Base-by-base conservation (phyloP, 805 yeast genomes). In the Starmera dryadoides region DNA sequence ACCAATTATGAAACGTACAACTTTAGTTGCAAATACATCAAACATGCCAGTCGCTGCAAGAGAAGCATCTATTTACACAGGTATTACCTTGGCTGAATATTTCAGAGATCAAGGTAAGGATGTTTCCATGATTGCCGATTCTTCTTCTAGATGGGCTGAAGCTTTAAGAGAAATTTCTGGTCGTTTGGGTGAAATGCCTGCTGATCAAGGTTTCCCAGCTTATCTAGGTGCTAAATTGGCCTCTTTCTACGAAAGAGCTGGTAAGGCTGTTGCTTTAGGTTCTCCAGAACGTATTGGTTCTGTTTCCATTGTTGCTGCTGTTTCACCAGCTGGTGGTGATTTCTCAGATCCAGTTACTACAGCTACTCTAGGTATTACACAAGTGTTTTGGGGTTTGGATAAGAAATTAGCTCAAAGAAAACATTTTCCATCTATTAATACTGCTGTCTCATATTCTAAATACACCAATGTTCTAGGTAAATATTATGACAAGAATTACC, bases 121-220 rank as follows among this genome's bases (percentile, higher is more conserved):
- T 61, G 98, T 93, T 47, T 80, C 98, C 26, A 93, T 93, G 98
- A 93, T 93, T 83, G 99, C 99, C 44, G 99, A 93, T 66, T 93
- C 98, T 6, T 91, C 98, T 26, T 89, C 97, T 25, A 89, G 99
- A 76, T 93, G 99, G 99, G 99, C 99, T 34, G 99, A 93, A 74
- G 99, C 99, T 46, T 77, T 93, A 63, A 89, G 99, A 82, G 99
- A 93, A 77, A 84, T 93, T 64, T 89, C 98, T 38, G 99, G 99
- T 78, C 95, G 99, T 78, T 75, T 93, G 64, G 99, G 98, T 70
- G 99, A 93, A 75, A 93, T 93, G 99, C 99, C 99, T 62, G 99
- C 99, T 46, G 99, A 93, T 70, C 98, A 94, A 75, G 99, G 99
- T 75, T 93, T 89, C 93, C 99, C 99, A 45, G 99, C 99, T 38